Base-by-base conservation (phyloP, 768 basidiomycete genomes). In the Neoboletus brunneissimus region DNA sequence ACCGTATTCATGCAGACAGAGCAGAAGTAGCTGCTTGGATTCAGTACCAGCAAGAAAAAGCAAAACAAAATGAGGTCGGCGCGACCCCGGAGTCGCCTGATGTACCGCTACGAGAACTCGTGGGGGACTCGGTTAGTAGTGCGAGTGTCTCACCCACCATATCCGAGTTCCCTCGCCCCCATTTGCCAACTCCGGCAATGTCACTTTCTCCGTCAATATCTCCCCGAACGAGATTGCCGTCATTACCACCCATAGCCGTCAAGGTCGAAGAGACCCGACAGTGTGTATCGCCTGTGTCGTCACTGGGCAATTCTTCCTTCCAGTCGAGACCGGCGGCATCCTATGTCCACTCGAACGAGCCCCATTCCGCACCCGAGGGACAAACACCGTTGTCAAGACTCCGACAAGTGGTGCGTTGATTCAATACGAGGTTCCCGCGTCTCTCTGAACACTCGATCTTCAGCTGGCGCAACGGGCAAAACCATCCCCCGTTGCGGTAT, bases 181-280 rank as follows among this genome's bases (percentile, higher is more conserved):
- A 71, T 49, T 45, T 71, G 35, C 70, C 70, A 1, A 71, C 70
- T 0, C 70, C 70, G 27, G 58, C 71, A 18, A 60, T 61, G 20
- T 71, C 70, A 0, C 45, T 54, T 16, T 70, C 69, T 7, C 70
- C 70, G 0, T 31, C 51, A 0, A 43, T 31, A 48, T 54, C 57
- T 0, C 61, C 59, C 1, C 51, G 54, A 3, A 53, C 53, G 23
- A 53, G 69, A 16, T 37, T 62, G 34, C 60, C 34, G 18, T 73
- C 72, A n/a, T 48, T 73, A 31, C 70, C 70, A 0, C 64, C 66
- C 25, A 73, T 71, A 34, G 66, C 64, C 10, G 59, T 73, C 47
- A 71, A 71, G 54, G 27, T 58, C 12, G 70, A 71, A n/a, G 68
- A 67, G 0, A 1, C 23, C 13, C 46, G 46, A 42, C 53, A 42